Conservation (phyloP, 345 rosid genomes). For the Psidium guajava region DNA sequence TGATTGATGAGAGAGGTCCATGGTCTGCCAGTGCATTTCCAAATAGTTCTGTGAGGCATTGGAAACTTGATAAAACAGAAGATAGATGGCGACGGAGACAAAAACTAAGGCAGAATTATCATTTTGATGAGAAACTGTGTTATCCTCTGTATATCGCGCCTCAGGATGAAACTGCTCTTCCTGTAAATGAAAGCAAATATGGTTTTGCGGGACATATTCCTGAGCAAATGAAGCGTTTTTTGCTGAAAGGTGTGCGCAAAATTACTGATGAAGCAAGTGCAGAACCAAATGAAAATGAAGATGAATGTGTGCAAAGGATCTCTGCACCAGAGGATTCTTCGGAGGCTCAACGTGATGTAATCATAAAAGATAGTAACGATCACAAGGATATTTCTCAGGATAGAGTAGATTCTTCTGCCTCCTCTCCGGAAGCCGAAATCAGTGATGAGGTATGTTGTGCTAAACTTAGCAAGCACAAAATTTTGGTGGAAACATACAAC, state of each 20-base stretch:
- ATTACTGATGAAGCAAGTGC: slow-evolving; percentile 77
- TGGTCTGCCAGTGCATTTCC: slow-evolving; percentile 98
- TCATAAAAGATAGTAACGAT: slow-evolving; percentile 45
- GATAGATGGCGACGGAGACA: slow-evolving; percentile 93
- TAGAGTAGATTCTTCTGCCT: slow-evolving; percentile 37
- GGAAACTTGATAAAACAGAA: slow-evolving; percentile 98
- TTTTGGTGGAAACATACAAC: background rate
- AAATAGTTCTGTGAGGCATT: slow-evolving; percentile 48
- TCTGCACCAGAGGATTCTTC: slow-evolving; percentile 31
- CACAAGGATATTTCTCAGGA: slow-evolving; percentile 48
- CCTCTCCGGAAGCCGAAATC: slow-evolving; percentile 58
- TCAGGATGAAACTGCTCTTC: slow-evolving; percentile 28
- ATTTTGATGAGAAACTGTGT: slow-evolving; percentile 80
- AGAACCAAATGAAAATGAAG: slow-evolving; percentile 53
- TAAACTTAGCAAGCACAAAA: background rate
- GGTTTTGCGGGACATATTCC: slow-evolving; percentile 80
- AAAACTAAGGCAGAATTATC: slow-evolving; percentile 82
- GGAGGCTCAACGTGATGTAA: slow-evolving; percentile 31
- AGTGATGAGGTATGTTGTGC: slow-evolving; percentile 35
- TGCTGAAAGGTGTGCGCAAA: slow-evolving; percentile 69
- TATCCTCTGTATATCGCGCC: slow-evolving; percentile 45
- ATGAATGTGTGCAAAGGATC: slow-evolving; percentile 32
- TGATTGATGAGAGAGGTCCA: slow-evolving; percentile 96
- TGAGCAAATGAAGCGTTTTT: slow-evolving; percentile 90
- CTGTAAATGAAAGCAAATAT: slow-evolving; percentile 40